phyloP scores from a whole-genome alignment of 305 asterid species.

The Caryopteris hybrid region DNA sequence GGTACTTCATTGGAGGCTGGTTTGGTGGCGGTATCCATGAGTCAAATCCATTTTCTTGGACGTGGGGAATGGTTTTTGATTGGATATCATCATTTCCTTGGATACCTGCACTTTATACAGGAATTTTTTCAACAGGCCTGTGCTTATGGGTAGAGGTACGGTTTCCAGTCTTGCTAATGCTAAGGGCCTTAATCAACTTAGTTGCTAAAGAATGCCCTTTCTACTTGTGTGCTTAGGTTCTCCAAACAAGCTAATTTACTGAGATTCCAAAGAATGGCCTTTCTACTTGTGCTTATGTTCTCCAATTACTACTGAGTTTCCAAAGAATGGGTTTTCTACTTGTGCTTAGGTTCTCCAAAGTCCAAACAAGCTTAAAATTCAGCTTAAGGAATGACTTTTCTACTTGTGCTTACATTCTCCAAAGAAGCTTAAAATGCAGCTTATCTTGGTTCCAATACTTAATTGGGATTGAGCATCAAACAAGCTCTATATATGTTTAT shows the following conservation, averaged over 20 bases:
- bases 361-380: too few relatives aligned
- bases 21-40: slow-evolving; percentile 38
- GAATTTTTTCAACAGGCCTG: slow-evolving; percentile 64
- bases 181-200: neutral
- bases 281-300: too few relatives aligned
- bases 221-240: neutral
- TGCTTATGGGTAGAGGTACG: slow-evolving; percentile 82
- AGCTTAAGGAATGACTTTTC: too few relatives aligned
- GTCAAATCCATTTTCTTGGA: slow-evolving; percentile 44
- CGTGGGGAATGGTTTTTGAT: slow-evolving; percentile 30
- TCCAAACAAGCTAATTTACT: neutral
- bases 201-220: neutral
- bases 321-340: too few relatives aligned
- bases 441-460: neutral
- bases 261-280: too few relatives aligned
- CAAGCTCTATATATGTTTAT: too few relatives aligned
- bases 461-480: neutral
- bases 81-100: slow-evolving; percentile 57
- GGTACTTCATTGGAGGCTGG: slow-evolving; percentile 49
- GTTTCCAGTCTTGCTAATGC: neutral
- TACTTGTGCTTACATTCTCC: neutral
- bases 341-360: too few relatives aligned
- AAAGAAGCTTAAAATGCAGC: neutral
- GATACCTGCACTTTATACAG: slow-evolving; percentile 80
- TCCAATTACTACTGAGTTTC: too few relatives aligned